phyloP scores from a whole-genome alignment of 352 stramenopile genomes.

The Phytophthora quininea region DNA sequence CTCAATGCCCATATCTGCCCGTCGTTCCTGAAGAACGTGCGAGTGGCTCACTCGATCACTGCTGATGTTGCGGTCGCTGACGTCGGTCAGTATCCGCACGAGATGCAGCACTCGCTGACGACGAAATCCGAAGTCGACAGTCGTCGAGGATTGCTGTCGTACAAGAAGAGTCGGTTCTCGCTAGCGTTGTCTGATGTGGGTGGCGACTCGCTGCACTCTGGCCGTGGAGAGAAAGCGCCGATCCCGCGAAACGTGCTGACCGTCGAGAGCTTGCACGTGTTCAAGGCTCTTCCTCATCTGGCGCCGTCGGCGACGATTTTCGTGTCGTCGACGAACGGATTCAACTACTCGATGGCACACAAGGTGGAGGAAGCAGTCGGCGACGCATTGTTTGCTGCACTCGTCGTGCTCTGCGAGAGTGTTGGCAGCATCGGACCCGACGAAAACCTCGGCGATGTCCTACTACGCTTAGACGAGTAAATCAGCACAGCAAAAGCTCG shows the following conservation, averaged over 20 bases:
- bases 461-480: constrained; percentile 27
- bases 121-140: constrained; percentile 9
- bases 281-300: constrained; percentile 58
- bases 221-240: constrained; percentile 16
- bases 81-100: constrained; percentile 35
- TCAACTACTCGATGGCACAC: constrained; percentile 69
- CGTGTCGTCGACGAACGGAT: constrained; percentile 48
- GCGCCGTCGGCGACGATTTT: constrained; percentile 52
- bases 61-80: constrained; percentile 33
- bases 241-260: constrained; percentile 16
- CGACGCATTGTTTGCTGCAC: constrained; percentile 40
- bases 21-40: constrained; percentile 35
- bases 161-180: constrained; percentile 18
- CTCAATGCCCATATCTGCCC: constrained; percentile 28
- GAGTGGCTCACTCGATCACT: constrained; percentile 31
- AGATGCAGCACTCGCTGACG: constrained; percentile 28
- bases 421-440: constrained; percentile 26
- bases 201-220: constrained; percentile 16
- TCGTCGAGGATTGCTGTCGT: constrained; percentile 18
- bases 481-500: background rate
- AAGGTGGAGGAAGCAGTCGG: constrained; percentile 42
- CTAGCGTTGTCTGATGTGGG: constrained; percentile 2
- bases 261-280: constrained; percentile 60
- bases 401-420: constrained; percentile 36
- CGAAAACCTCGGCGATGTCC: constrained; percentile 31